Percentiles rank a stretch among this genome's conserved stretches.
Conservation (phyloP, 805 yeast genomes). For the Metschnikowia bowlesiae region DNA sequence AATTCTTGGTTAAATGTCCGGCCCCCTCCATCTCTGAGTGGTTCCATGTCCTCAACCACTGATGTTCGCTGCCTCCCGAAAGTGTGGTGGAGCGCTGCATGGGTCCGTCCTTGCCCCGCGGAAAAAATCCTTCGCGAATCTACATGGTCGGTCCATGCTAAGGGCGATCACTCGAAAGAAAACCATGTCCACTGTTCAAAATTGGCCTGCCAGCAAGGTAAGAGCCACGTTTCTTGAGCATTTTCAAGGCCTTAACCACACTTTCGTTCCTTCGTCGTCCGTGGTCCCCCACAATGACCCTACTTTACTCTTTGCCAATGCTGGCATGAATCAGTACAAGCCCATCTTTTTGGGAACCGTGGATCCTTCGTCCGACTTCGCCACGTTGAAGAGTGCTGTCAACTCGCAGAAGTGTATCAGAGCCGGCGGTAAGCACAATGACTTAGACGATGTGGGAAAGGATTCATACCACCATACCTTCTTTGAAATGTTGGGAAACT, state of each 20-base stretch:
- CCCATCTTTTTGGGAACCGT: constrained; percentile 97
- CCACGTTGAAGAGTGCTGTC: constrained; percentile 78
- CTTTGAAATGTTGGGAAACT: constrained; percentile 98
- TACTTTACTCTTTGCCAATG: constrained; percentile 91
- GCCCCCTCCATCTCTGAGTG: too few relatives aligned
- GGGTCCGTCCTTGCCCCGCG: neutral
- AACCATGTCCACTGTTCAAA: constrained; percentile 15
- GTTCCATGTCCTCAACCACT: too few relatives aligned
- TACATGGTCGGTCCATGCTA: constrained; percentile 11
- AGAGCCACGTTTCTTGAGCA: constrained; percentile 83
- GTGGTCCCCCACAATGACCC: constrained; percentile 99
- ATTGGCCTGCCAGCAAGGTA: constrained; percentile 51
- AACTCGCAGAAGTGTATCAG: constrained; percentile 98
- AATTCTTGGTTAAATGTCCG: too few relatives aligned
- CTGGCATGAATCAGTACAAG: constrained; percentile 99
- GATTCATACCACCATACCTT: constrained; percentile 98
- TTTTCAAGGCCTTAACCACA: constrained; percentile 67
- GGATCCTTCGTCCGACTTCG: constrained; percentile 88
- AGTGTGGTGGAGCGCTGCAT: neutral
- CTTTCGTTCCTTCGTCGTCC: constrained; percentile 85
- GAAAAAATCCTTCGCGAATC: constrained; percentile 9
- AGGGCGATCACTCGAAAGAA: constrained; percentile 16
- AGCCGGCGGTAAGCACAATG: constrained; percentile 99
- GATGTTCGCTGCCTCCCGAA: neutral
- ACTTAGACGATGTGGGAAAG: constrained; percentile 96